These are phyloP conservation scores for Closterium sp. DNA, from an alignment of 139 green algal genomes.

Conservation along the genomic window DNA sequence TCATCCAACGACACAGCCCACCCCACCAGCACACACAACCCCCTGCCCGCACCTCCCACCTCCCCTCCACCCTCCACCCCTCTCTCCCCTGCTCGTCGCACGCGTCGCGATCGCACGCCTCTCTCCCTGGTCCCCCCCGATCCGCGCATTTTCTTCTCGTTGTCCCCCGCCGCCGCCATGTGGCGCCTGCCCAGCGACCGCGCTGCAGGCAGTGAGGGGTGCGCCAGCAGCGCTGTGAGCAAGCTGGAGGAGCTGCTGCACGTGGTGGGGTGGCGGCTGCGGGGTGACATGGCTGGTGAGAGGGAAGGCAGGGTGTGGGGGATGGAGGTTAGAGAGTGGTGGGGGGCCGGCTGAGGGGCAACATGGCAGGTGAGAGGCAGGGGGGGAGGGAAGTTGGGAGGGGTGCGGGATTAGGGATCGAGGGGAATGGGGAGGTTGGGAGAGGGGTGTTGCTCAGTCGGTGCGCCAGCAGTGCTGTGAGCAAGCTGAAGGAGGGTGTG, in stretches of 20 bases:
- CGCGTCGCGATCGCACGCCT: background rate
- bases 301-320: too few relatives aligned
- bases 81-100: background rate
- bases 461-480: conserved; percentile 15
- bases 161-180: conserved; percentile 3
- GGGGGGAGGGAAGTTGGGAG: too few relatives aligned
- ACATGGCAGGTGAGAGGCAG: too few relatives aligned
- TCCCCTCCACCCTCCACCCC: background rate
- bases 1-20: background rate
- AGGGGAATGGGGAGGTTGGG: background rate
- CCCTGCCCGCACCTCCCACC: background rate
- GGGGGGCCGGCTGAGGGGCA: too few relatives aligned
- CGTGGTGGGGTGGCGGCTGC: background rate
- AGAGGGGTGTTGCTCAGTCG: background rate
- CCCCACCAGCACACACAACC: background rate
- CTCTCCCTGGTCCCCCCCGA: background rate
- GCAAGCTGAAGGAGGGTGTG: conserved; percentile 18
- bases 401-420: too few relatives aligned
- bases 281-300: background rate
- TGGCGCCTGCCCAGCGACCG: conserved; percentile 6
- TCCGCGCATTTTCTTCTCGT: background rate
- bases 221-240: conserved; percentile 8
- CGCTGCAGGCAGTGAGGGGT: background rate
- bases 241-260: conserved; percentile 28
- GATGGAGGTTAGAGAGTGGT: too few relatives aligned